Evolutionary conservation across 306 rosid genomes (phyloP).

Genomic region (Fragaria iinumae): DNA sequence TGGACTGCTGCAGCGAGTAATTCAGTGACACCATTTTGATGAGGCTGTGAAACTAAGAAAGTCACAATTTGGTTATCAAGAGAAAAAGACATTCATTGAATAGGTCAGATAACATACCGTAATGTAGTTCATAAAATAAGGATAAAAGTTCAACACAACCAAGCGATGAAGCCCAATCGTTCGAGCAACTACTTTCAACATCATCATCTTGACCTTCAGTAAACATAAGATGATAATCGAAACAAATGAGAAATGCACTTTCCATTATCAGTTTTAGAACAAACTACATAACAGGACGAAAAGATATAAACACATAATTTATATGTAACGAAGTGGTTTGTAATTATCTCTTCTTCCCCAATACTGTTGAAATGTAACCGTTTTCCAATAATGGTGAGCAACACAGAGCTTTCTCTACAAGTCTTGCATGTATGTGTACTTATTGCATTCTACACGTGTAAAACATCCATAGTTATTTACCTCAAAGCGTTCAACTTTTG

Average conservation of each 20-base stretch:
- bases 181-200: conserved; percentile 82
- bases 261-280: not conserved
- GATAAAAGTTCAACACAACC: conserved; percentile 66
- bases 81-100: conserved; percentile 24
- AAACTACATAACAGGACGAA: not conserved
- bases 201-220: conserved; percentile 82
- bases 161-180: conserved; percentile 81
- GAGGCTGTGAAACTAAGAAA: conserved; percentile 54
- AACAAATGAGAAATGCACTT: conserved; percentile 22
- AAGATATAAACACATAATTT: not conserved
- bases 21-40: conserved; percentile 70
- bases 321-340: not conserved
- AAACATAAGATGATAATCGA: conserved; percentile 25
- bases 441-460: not conserved
- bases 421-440: not conserved
- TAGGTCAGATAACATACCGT: conserved; percentile 46
- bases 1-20: conserved; percentile 89
- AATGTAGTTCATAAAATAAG: conserved; percentile 64
- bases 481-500: conserved; percentile 61
- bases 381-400: not conserved
- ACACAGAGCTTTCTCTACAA: not conserved
- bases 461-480: conserved; percentile 31
- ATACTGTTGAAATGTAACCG: not conserved
- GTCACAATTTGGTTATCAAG: conserved; percentile 26
- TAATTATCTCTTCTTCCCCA: not conserved